These are phyloP conservation scores for Cantharellus anzutake DNA, from an alignment of 768 basidiomycete species.

Conservation along the genomic window DNA sequence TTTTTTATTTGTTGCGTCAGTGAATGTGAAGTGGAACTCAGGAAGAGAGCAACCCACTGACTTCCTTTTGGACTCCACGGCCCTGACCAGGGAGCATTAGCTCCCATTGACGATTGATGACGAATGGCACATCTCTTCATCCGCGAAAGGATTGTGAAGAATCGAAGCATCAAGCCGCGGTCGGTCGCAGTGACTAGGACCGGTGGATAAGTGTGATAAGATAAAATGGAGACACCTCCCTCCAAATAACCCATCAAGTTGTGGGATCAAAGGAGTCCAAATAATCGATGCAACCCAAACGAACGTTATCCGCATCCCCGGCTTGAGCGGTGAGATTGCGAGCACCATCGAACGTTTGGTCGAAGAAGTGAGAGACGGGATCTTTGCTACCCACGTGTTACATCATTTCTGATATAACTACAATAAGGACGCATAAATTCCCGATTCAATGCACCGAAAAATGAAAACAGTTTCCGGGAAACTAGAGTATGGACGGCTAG, in stretches of 20 bases:
- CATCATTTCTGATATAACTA: too few relatives aligned
- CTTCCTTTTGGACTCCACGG: slow-evolving; percentile 58
- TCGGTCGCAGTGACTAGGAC: slow-evolving; percentile 50
- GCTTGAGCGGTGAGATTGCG: slow-evolving; percentile 35
- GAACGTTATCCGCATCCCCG: slow-evolving; percentile 41
- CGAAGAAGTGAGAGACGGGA: slow-evolving; percentile 48
- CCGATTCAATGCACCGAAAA: too few relatives aligned
- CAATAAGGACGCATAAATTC: too few relatives aligned
- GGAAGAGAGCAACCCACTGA: slow-evolving; percentile 23
- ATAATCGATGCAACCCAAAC: slow-evolving; percentile 78
- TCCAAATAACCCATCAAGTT: slow-evolving; percentile 74
- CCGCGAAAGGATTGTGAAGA: slow-evolving; percentile 49
- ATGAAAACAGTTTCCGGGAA: too few relatives aligned
- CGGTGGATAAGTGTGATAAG: slow-evolving; percentile 23
- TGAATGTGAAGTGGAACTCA: too few relatives aligned
- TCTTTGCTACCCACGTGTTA: slow-evolving; percentile 11
- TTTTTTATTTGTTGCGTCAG: too few relatives aligned
- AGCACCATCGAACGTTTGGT: slow-evolving; percentile 54
- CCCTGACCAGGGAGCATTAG: slow-evolving; percentile 48
- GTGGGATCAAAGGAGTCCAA: slow-evolving; percentile 65
- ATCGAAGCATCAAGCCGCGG: slow-evolving; percentile 62
- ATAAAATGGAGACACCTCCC: slow-evolving; percentile 22
- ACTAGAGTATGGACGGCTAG: too few relatives aligned
- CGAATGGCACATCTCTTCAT: slow-evolving; percentile 31
- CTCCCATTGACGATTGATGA: slow-evolving; percentile 43